Evolutionary conservation across 2,329 filamentous ascomycete species (phyloP), one percentile per base, ranked within the genome.

Genomic region (Xylariaceae sp.): DNA sequence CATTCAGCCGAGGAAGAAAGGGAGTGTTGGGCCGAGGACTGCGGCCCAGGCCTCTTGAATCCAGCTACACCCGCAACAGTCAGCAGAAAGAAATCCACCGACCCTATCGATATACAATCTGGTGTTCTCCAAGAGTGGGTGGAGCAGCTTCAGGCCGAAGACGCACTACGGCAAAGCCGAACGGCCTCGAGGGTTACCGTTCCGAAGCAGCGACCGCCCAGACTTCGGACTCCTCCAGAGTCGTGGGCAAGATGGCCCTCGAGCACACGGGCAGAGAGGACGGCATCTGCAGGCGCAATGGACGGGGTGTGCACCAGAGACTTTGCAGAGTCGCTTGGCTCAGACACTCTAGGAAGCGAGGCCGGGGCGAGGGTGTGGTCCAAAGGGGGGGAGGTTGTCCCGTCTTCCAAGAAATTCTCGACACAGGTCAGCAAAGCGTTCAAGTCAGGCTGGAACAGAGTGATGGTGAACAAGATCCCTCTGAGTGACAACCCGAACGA

Each of bases 161-260:
- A 50, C 19, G 27, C 34, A 2, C 43, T 38, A 29, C 27, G 31
- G 3, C 40, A 41, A 23, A 33, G 28, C 21, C 42, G 32, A 38
- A 15, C 29, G 13, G 36, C 31, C 24, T 38, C 41, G 33, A 30
- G 28, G 30, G 26, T 32, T 5, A 31, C 18, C 18, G 9, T 21
- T 12, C 33, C 33, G 11, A 42, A 37, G 30, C 37, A 17, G 34
- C 48, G 19, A 27, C 32, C 36, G 34, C 31, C 34, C 34, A 41
- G 36, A 30, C 30, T 46, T 16, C 40, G 42, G 17, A 56, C 47
- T 9, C 54, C 56, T 21, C 57, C 57, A 9, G 48, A 45, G 31
- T 56, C 56, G 7, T 61, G 58, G 58, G 55, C 58, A 18, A 59
- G 50, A 36, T 61, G 58, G 58, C 56, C 58, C 13, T 61, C 57